Base-by-base conservation (phyloP, 441 rosid genomes). In the Gossypium lobatum region DNA sequence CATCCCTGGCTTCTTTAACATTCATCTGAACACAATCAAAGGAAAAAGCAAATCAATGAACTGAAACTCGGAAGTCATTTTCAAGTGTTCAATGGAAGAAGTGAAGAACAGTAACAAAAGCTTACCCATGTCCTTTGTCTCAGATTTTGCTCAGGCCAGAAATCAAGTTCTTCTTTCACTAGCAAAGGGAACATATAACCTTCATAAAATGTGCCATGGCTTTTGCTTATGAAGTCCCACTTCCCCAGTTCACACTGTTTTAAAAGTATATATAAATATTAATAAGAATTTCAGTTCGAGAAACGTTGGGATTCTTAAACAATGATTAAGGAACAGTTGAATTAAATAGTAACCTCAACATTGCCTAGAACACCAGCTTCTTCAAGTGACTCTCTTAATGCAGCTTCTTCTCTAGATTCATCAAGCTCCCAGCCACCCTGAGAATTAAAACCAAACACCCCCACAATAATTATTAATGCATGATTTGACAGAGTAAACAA, bases 341-440 rank as follows among this genome's bases (percentile, higher is more conserved):
- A 62, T 39, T 17, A 25, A 9, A 13, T 13, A 28, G 6, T 45
- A 68, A 94, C 98, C 96, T 87, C 88, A 67, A 94, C 86, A 71
- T 78, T 83, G 75, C 98, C 97, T 53, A 80, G 81, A 78, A 94
- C 98, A 6, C 97, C 98, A 77, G 97, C 98, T 78, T 94, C 98
- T 85, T 92, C 98, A 64, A 85, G 79, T 31, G 93, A 88, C 75
- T 94, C 98, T 70, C 97, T 80, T 37, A 86, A 73, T 48, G 97
- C 98, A 18, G 98, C 98, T 79, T 89, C 91, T 77, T 83, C 83
- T 3, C 80, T 76, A 62, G 97, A 88, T 88, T 93, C 98, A 84
- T 93, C 96, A 70, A 83, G 79, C 78, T 94, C 98, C 98, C 98
- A 92, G 53, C 98, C 98, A 70, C 98, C 98, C 97, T 93, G 78